Evolutionary conservation across 2,329 filamentous ascomycete genomes (phyloP), one percentile per base, ranked within the genome.

Genomic region (Byssoonygena ceratinophila): DNA sequence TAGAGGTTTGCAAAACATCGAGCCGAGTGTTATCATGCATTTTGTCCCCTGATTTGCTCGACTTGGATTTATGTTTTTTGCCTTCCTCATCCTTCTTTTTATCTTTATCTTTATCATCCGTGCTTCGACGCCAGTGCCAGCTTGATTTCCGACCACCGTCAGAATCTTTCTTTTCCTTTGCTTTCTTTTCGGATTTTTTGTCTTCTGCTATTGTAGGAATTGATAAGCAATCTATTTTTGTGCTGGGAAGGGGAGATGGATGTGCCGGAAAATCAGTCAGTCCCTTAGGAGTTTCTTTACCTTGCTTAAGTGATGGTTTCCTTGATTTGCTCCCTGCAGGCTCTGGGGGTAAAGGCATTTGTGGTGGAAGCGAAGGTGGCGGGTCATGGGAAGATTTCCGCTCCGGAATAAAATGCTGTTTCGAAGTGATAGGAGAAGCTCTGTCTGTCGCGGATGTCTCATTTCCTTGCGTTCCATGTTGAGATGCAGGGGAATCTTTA

Each of bases 1-100:
- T 90, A 0, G 90, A 94, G 34, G 81, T 85, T 64, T 96, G 90
- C 20, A 95, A 74, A 20, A 94, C 80, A 61, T 97, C 91, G 25
- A 96, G 75, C 27, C 91, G 81, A 18, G 85, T 84, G 59, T 83
- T 89, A 61, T 95, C 90, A 58, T 90, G 83, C 2, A 65, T 62
- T 56, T 71, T 75, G 23, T 74, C 72, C 1, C 72, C 85, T 74
- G 66, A 64, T 56, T 70, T 74, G 48, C 69, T 68, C 50, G 74
- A 70, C 64, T 81, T 84, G 0, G 77, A 71, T 61, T 87, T 90
- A 39, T 79, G 77, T 60, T 83, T 83, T 65, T 84, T 89, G 47
- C 73, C 71, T 54, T 85, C 71, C 44, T 75, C 70, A 59, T 77
- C 73, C 70, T 70, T 71, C 52, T 71, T 68, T 55, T 71, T 74